Base-by-base conservation (phyloP, 208 protist genomes). In the Trypanosoma melophagium region DNA sequence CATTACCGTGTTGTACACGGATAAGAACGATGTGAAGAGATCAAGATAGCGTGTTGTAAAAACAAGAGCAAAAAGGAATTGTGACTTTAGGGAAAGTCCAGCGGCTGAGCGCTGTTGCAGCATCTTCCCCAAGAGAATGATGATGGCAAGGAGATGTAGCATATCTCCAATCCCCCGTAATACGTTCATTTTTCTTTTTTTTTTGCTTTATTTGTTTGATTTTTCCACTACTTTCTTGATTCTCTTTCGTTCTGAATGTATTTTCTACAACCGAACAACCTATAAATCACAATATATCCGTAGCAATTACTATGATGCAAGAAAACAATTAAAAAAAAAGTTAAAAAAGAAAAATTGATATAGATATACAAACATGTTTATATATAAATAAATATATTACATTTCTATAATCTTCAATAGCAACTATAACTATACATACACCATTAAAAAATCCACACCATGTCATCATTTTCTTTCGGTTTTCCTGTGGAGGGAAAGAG, bases 31-130 rank as follows among this genome's bases (percentile, higher is more conserved):
- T 24, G 83, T 76, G 59, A 98, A 94, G 19, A 98, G 69, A 64
- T 98, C 93, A 19, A 98, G 17, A 74, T 99, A 99, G n/a, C 97
- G 91, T 22, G 90, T 89, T 24, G 76, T 86, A 77, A 98, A 98
- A 19, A 98, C 93, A 17, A 98, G 19, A 0, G 88, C 79, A 62
- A 97, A 98, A 8, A 98, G 82, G 56, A 93, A 73, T 84, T 98
- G 97, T 19, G 92, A 96, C 76, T 98, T 98, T 55, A 98, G 86
- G 1, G 96, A 98, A 52, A 99, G 82, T 52, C 97, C 97, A 3
- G 90, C 86, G 16, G 82, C 86, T 0, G 84, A 91, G 44, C 92
- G 84, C 60, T 92, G 70, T 2, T 76, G 80, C 45, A 96, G 71
- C 84, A 99, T 98, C 80, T 98, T 98, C 10, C 76, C 83, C 16